Conservation (phyloP, 345 rosid genomes). For the Eutrema japonicum region DNA sequence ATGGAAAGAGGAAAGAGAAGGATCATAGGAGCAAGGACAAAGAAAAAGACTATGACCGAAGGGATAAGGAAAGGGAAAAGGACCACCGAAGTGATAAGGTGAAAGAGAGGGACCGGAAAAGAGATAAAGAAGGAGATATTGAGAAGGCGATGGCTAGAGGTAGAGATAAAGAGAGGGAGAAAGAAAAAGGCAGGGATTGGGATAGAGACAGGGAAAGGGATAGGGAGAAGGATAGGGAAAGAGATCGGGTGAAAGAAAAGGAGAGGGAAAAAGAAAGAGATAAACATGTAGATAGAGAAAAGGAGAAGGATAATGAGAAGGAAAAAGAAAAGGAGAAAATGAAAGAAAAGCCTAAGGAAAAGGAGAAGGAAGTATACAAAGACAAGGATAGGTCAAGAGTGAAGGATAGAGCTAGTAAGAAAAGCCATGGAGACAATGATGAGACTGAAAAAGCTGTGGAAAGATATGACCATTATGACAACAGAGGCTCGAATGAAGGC, state of each 20-base stretch:
- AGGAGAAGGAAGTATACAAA: slow-evolving; percentile 47
- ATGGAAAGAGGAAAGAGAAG: slow-evolving; percentile 56
- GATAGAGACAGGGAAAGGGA: slow-evolving; percentile 46
- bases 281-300: slow-evolving; percentile 51
- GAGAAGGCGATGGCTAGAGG: slow-evolving; percentile 48
- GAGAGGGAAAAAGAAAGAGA: slow-evolving; percentile 47
- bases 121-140: slow-evolving; percentile 48
- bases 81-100: slow-evolving; percentile 52
- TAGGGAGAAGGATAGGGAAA: slow-evolving; percentile 47
- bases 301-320: slow-evolving; percentile 39
- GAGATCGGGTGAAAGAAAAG: slow-evolving; percentile 51
- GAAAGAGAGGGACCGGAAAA: slow-evolving; percentile 49
- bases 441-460: slow-evolving; percentile 52
- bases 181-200: slow-evolving; percentile 47
- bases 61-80: slow-evolving; percentile 53
- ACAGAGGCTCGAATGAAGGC: slow-evolving; percentile 46
- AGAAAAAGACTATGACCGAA: slow-evolving; percentile 49
- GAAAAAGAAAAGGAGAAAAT: slow-evolving; percentile 36
- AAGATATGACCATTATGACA: slow-evolving; percentile 47
- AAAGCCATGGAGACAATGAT: slow-evolving; percentile 54
- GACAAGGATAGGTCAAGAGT: slow-evolving; percentile 57
- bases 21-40: slow-evolving; percentile 53
- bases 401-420: slow-evolving; percentile 54
- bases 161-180: slow-evolving; percentile 53
- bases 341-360: slow-evolving; percentile 33